A percentile compares a stretch with the other conserved stretches of the same genome.
Evolutionary conservation across 108 stramenopile genomes (phyloP).

Genomic region (Cyclotella sp.): DNA sequence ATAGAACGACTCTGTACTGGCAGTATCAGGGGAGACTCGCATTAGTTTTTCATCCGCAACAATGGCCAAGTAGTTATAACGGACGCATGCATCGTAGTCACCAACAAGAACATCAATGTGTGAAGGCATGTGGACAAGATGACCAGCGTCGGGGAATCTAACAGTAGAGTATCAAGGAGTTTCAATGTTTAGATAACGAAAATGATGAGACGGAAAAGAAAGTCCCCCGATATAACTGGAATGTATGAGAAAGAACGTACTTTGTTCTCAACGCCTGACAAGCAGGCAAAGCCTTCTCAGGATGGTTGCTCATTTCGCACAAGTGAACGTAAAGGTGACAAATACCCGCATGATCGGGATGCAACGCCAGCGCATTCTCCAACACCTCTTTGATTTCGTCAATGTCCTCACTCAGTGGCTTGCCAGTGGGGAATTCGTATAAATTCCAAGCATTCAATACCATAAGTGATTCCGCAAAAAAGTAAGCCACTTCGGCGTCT

Average conservation of each 20-base stretch:
- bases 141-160: constrained; percentile 83
- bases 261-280: constrained; percentile 64
- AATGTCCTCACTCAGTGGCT: constrained; percentile 69
- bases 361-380: constrained; percentile 60
- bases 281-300: constrained; percentile 68
- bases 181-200: too few species aligned
- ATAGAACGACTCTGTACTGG: constrained; percentile 79
- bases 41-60: constrained; percentile 73
- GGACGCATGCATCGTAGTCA: constrained; percentile 82
- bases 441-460: constrained; percentile 89
- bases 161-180: background rate
- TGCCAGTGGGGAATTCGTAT: constrained; percentile 83
- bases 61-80: constrained; percentile 75
- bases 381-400: constrained; percentile 65
- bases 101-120: constrained; percentile 91
- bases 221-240: background rate
- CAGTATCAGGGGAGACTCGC: constrained; percentile 67
- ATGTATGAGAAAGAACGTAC: constrained; percentile 28
- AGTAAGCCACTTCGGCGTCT: constrained; percentile 82
- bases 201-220: background rate
- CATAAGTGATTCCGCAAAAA: constrained; percentile 81
- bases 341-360: constrained; percentile 80
- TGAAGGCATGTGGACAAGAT: constrained; percentile 84
- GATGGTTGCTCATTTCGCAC: constrained; percentile 82
- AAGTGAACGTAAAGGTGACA: constrained; percentile 90